Evolutionary conservation across 225 moss, liverwort and hornwort genomes (phyloP).

Genomic region (Pseudisothecium myosuroides): DNA sequence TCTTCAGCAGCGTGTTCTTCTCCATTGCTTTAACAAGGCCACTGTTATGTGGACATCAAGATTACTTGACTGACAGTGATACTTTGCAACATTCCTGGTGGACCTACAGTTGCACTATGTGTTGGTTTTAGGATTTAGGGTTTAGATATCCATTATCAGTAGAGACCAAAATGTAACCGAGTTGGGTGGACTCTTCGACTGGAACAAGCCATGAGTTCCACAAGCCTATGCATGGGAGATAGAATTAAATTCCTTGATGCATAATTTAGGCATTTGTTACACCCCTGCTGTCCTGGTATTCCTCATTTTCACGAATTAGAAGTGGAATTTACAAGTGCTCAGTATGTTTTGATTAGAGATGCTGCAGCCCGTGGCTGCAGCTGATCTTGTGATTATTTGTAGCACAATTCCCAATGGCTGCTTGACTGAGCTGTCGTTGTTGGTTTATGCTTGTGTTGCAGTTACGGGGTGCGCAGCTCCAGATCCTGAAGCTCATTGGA

Average conservation of each 20-base stretch:
- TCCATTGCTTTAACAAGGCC: constrained; percentile 37
- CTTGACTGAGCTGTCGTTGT: background rate
- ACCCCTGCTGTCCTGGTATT: too few relatives aligned
- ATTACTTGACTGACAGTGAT: background rate
- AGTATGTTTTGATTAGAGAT: background rate
- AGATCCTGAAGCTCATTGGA: background rate
- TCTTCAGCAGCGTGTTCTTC: constrained; percentile 28
- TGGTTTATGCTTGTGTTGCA: background rate
- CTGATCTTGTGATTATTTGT: background rate
- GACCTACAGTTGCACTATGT: constrained; percentile 32
- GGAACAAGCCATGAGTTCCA: background rate
- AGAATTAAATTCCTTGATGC: background rate
- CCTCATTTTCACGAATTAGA: background rate
- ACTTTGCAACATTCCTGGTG: background rate
- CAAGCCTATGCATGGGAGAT: background rate
- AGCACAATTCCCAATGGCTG: background rate
- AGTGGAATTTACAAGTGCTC: background rate
- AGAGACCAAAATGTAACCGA: background rate
- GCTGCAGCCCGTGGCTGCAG: too few relatives aligned
- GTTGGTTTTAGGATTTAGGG: background rate
- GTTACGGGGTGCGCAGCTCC: too few relatives aligned
- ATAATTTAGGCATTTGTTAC: background rate
- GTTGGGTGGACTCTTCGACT: background rate
- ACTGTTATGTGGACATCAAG: constrained; percentile 34
- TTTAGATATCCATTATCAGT: background rate